Conservation (phyloP, 208 protist genomes). For the Leishmania major region DNA sequence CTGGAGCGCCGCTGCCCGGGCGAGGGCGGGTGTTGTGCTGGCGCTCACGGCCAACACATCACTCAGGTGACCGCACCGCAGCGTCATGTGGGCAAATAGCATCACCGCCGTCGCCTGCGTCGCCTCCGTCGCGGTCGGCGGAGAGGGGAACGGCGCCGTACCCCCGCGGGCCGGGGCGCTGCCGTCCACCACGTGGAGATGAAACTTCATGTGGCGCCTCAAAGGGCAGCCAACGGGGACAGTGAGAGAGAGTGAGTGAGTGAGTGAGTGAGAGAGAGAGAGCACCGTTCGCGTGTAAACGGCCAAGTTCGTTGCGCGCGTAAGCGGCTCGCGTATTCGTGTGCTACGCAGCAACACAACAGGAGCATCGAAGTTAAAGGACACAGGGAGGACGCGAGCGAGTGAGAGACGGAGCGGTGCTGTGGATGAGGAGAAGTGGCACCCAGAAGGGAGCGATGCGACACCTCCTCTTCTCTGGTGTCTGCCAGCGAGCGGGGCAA, state of each 20-base stretch:
- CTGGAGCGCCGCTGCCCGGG: slow-evolving; percentile 9
- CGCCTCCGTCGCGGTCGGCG: background rate
- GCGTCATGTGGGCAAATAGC: slow-evolving; percentile 74
- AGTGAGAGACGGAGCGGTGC: background rate
- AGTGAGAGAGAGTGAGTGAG: background rate
- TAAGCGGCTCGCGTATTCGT: background rate
- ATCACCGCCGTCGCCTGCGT: slow-evolving; percentile 37
- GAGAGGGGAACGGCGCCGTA: background rate
- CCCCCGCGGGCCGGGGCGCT: slow-evolving; percentile 25
- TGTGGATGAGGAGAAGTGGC: background rate
- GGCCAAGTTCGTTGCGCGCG: background rate
- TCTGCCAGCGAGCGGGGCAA: background rate
- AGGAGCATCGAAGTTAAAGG: background rate
- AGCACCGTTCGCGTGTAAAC: background rate
- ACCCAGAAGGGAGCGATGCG: background rate
- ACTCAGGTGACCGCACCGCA: slow-evolving; percentile 66
- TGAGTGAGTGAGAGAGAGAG: background rate
- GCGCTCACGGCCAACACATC: slow-evolving; percentile 66
- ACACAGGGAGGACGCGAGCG: background rate
- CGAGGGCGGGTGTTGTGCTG: slow-evolving; percentile 41
- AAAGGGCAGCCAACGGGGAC: background rate
- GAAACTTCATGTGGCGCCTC: slow-evolving; percentile 34
- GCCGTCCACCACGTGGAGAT: slow-evolving; percentile 79
- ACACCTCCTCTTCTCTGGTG: too few species aligned
- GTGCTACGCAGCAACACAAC: background rate